Percentiles rank a stretch among this genome's conserved stretches.
Conservation (phyloP, 768 basidiomycete genomes). For the Trametes villosa region DNA sequence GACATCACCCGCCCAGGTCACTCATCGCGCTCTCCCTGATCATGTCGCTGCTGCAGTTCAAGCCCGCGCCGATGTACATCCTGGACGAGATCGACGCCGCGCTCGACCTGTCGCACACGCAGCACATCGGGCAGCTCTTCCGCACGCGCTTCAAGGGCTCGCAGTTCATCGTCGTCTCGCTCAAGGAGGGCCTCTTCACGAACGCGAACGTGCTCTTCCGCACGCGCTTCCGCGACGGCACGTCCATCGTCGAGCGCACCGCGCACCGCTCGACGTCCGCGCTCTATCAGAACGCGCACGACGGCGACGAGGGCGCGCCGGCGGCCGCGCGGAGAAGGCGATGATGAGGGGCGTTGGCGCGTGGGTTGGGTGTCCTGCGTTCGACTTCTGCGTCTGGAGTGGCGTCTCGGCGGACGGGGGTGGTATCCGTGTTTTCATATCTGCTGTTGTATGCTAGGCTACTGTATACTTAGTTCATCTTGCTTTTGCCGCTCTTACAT, state of each 20-base stretch:
- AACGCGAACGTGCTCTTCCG: constrained; percentile 97
- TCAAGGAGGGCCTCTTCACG: constrained; percentile 97
- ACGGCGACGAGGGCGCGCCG: constrained; percentile 19
- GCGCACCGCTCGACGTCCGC: constrained; percentile 49
- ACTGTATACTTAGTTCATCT: constrained; percentile 7
- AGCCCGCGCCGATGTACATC: constrained; percentile 99
- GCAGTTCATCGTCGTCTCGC: constrained; percentile 96
- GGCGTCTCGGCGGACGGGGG: not conserved
- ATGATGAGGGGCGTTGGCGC: not conserved
- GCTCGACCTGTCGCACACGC: constrained; percentile 92
- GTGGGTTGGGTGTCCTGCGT: no score
- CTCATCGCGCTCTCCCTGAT: constrained; percentile 97
- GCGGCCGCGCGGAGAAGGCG: constrained; percentile 17
- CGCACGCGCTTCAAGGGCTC: constrained; percentile 95
- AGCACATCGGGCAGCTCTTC: constrained; percentile 98
- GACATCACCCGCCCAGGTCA: constrained; percentile 59
- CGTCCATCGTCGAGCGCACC: constrained; percentile 85
- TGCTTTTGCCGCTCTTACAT: not conserved
- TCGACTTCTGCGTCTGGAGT: not conserved
- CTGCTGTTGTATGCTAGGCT: constrained; percentile 11
- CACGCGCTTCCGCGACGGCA: constrained; percentile 92
- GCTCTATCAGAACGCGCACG: constrained; percentile 18
- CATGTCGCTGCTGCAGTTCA: constrained; percentile 99
- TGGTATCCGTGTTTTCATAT: not conserved
- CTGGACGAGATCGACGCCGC: constrained; percentile 99